Evolutionary conservation across 2,329 filamentous ascomycete species (phyloP).

Genomic region (Alternaria atra): DNA sequence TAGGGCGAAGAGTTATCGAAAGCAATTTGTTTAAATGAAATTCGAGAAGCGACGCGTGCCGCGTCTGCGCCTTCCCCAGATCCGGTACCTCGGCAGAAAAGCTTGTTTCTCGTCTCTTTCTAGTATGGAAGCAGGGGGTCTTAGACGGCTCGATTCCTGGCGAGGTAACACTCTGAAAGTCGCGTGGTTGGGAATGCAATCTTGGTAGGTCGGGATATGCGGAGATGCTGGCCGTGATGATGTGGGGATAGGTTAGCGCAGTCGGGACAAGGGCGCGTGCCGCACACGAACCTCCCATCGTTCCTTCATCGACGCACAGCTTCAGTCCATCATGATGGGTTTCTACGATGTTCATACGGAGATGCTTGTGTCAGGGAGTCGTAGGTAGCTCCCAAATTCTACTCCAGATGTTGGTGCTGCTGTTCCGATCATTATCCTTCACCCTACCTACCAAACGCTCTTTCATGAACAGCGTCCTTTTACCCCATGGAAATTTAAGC

Average conservation of each 20-base stretch:
- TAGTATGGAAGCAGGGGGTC: neutral
- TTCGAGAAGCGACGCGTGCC: slow-evolving; percentile 13
- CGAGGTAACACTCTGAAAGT: neutral
- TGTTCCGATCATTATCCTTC: neutral
- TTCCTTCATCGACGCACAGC: neutral
- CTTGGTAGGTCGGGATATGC: neutral
- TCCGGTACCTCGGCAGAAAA: slow-evolving; percentile 10
- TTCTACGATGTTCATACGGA: neutral
- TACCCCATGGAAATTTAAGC: too few species aligned
- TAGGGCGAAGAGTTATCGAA: slow-evolving; percentile 11
- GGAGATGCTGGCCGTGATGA: neutral
- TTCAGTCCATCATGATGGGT: neutral
- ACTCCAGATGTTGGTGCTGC: neutral
- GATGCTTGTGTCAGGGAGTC: neutral
- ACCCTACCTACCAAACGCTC: neutral
- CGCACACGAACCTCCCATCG: neutral
- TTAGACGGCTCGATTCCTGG: neutral
- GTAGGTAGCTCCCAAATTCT: neutral
- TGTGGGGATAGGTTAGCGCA: neutral
- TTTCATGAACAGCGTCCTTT: too few species aligned
- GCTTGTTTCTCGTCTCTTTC: slow-evolving; percentile 11
- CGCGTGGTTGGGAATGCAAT: neutral
- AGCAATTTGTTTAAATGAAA: slow-evolving; percentile 19
- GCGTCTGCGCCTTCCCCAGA: slow-evolving; percentile 2
- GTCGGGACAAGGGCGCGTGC: neutral